Percentiles rank a stretch among this genome's conserved stretches.
These are phyloP conservation scores for Colletotrichum sublineola DNA, from an alignment of 2,329 filamentous ascomycete species.

Conservation along the genomic window DNA sequence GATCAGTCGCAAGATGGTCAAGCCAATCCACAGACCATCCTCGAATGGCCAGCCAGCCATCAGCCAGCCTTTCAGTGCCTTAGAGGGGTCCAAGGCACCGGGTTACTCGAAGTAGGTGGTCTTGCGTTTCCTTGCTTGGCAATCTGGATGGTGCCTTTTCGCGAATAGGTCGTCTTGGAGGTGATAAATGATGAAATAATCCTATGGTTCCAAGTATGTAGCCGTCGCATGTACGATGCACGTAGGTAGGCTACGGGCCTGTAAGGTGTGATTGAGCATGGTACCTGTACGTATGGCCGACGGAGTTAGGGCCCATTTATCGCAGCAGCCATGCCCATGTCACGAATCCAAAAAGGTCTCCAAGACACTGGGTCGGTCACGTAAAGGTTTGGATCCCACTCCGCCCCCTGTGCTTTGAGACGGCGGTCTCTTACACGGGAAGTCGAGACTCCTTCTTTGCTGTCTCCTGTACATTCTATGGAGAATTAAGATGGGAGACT, in stretches of 20 bases:
- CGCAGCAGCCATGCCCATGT: constrained; percentile 28
- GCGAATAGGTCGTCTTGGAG: constrained; percentile 10
- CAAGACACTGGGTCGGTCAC: constrained; percentile 41
- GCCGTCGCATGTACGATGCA: constrained; percentile 13
- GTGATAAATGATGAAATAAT: constrained; percentile 38
- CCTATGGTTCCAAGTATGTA: constrained; percentile 14
- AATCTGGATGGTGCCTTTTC: constrained; percentile 31
- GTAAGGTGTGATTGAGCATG: background rate
- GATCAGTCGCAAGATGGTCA: constrained; percentile 27
- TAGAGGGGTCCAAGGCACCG: constrained; percentile 3
- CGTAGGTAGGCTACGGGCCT: background rate
- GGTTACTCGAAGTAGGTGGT: constrained; percentile 24
- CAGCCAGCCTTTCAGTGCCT: constrained; percentile 17
- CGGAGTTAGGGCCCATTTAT: constrained; percentile 21
- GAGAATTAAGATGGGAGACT: constrained; percentile 3
- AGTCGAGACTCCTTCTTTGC: constrained; percentile 2
- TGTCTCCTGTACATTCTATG: constrained; percentile 5
- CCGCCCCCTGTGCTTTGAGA: constrained; percentile 37
- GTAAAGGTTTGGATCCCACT: constrained; percentile 39
- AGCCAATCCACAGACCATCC: constrained; percentile 21
- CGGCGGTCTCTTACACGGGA: constrained; percentile 14
- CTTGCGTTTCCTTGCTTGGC: constrained; percentile 23
- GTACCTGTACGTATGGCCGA: constrained; percentile 6
- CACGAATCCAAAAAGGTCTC: constrained; percentile 23
- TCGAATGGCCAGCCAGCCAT: constrained; percentile 2